Conservation (phyloP, 805 yeast genomes). For the Lachancea sp. region DNA sequence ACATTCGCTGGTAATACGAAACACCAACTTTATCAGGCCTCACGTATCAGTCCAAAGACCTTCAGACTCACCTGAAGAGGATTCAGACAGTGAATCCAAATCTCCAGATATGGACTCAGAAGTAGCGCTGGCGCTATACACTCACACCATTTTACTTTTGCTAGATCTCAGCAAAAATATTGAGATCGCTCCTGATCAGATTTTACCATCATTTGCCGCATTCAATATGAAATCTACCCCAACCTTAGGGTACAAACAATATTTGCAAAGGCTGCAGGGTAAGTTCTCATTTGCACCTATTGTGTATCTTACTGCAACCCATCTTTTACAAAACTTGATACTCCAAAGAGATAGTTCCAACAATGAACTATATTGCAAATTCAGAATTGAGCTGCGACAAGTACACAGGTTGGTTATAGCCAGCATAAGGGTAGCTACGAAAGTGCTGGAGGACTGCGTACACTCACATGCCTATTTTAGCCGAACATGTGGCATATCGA, state of each 20-base stretch:
- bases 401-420: conserved; percentile 42
- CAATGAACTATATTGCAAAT: conserved; percentile 14
- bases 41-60: neutral
- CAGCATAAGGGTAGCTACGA: conserved; percentile 40
- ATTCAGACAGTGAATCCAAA: neutral
- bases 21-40: neutral
- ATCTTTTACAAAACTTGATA: conserved; percentile 21
- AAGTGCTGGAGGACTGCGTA: conserved; percentile 42
- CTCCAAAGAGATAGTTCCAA: conserved; percentile 12
- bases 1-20: conserved; percentile 1
- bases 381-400: conserved; percentile 32
- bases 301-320: conserved; percentile 25
- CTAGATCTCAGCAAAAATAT: conserved; percentile 1
- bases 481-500: conserved; percentile 42
- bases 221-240: conserved; percentile 30
- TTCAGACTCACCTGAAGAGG: neutral
- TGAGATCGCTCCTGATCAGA: neutral
- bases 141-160: conserved; percentile 2
- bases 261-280: conserved; percentile 25
- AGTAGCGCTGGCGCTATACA: conserved; percentile 6
- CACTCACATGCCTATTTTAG: conserved; percentile 43
- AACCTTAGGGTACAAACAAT: conserved; percentile 20
- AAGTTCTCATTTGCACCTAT: conserved; percentile 27
- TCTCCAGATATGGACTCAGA: conserved; percentile 7
- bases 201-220: conserved; percentile 2